Evolutionary conservation across 352 stramenopile species (phyloP), one percentile per base, ranked within the genome.

Genomic region (Globisporangium canariense): DNA sequence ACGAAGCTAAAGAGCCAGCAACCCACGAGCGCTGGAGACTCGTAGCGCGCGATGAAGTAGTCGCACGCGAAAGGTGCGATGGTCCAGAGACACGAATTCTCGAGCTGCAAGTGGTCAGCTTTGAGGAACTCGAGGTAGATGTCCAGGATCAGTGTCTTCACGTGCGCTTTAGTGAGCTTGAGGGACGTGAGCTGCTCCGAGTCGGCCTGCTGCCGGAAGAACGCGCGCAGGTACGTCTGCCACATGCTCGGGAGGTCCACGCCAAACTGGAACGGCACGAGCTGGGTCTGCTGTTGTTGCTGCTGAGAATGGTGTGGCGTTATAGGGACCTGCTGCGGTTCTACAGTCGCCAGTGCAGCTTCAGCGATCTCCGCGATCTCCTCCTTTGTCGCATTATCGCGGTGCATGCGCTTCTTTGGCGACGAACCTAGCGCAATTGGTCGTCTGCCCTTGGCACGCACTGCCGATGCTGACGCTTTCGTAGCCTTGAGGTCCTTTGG

Each of bases 121-220:
- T 93, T 93, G 62, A 91, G 67, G 49, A 90, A 90, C 65, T 93
- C 84, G 60, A 91, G 73, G 65, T 81, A 87, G 5, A 93, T 75
- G 57, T 93, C 84, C 4, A 93, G 65, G 2, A 91, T 70, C 18
- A 90, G 60, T 16, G 76, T 79, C 61, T 82, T 82, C 13, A 75
- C 14, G 40, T 83, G 73, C 2, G 67, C 67, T 9, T 59, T 62
- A 1, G 52, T 60, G 28, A 81, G 69, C 34, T 64, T 63, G 18
- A 68, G 54, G 11, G 55, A 50, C 16, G n/a, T 46, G 9, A 47
- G 47, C 22, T 71, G 47, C 22, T 71, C 43, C 18, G 22, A 40
- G 36, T 59, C 43, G 20, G 22, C 7, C 14, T 54, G 57, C n/a
- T 66, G 63, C 46, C 40, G 58, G 45, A 22, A 77, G 25, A 59